Evolutionary conservation across 1,284 basidiomycete species (phyloP), one percentile per base, ranked within the genome.

Genomic region (Ustilago tritici): DNA sequence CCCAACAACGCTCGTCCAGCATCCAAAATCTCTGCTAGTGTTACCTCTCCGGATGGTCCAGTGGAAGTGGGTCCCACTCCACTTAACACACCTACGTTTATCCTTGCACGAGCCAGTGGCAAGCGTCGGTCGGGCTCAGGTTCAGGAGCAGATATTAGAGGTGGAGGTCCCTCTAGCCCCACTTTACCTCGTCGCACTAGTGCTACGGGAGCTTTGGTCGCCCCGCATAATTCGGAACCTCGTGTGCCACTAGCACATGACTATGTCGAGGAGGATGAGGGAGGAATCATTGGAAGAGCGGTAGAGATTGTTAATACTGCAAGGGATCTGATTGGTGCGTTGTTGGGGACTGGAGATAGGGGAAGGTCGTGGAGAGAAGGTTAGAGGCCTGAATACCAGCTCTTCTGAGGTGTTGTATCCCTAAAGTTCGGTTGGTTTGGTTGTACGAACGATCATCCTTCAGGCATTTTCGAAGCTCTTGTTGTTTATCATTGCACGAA

Each of bases 251-350:
- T 86, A 4, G 77, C 84, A 7, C 79, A 83, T 58, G 84, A 86
- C 55, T 83, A 84, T 31, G 84, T 84, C 14, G 84, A 85, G 47
- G 84, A 84, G 56, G 78, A 84, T 55, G 82, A 86, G 41, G 84
- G 84, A 41, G 80, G 80, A 15, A 79, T 86, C 58, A 78, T 84
- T 3, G 81, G 83, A 4, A 62, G 84, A 12, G 84, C 82, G 10
- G 82, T 85, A 19, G 85, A 85, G 64, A 84, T 85, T 47, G 75
- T 86, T 50, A 86, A 86, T 46, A 85, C 84, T 23, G 85, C 83
- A 4, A 60, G 85, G 8, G 85, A 86, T 43, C 64, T 86, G 4
- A 76, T 84, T 36, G 83, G 81, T 32, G 82, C 84, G 19, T 63
- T 86, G 58, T 54, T 78, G 12, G 76, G 76, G 0, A 78, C 76